Conservation (phyloP, 495 filamentous ascomycete species). For the Amorphotheca resinae region DNA sequence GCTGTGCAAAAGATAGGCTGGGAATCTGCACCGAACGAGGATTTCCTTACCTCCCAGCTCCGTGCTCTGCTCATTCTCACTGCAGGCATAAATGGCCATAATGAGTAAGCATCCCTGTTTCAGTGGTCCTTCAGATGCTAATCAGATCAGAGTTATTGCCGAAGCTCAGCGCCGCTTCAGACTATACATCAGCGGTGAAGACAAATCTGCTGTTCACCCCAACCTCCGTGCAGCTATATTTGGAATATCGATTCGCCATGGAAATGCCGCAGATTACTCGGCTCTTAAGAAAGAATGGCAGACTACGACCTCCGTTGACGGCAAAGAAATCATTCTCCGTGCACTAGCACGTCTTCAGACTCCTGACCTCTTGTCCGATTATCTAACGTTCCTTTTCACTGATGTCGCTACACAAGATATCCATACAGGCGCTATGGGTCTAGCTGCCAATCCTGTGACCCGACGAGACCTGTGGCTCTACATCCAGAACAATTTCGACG, state of each 20-base stretch:
- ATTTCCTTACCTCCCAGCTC: slow-evolving; percentile 68
- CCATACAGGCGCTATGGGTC: slow-evolving; percentile 60
- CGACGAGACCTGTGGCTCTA: slow-evolving; percentile 71
- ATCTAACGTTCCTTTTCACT: slow-evolving; percentile 72
- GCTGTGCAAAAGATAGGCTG: slow-evolving; percentile 73
- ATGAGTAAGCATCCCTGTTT: slow-evolving; percentile 38
- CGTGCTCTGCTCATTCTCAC: slow-evolving; percentile 65
- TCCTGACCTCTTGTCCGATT: slow-evolving; percentile 49
- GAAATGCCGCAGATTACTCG: slow-evolving; percentile 47
- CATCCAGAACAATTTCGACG: slow-evolving; percentile 66
- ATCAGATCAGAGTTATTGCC: slow-evolving; percentile 39
- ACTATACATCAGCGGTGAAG: slow-evolving; percentile 52
- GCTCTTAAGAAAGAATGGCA: slow-evolving; percentile 73
- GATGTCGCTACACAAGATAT: slow-evolving; percentile 69
- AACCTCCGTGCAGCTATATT: slow-evolving; percentile 71
- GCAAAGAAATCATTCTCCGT: slow-evolving; percentile 71
- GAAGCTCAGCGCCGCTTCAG: slow-evolving; percentile 68
- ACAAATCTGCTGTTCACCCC: slow-evolving; percentile 52
- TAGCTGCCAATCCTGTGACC: slow-evolving; percentile 58
- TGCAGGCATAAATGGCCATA: slow-evolving; percentile 62
- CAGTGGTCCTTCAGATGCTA: slow-evolving; percentile 13
- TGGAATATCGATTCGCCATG: slow-evolving; percentile 58
- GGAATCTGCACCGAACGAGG: slow-evolving; percentile 63
- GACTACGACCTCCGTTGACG: slow-evolving; percentile 70
- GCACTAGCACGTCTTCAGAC: slow-evolving; percentile 60